A percentile compares a stretch with the other conserved stretches of the same genome.
Conservation (phyloP, 345 rosid species). For the Eucalyptus polybractea region DNA sequence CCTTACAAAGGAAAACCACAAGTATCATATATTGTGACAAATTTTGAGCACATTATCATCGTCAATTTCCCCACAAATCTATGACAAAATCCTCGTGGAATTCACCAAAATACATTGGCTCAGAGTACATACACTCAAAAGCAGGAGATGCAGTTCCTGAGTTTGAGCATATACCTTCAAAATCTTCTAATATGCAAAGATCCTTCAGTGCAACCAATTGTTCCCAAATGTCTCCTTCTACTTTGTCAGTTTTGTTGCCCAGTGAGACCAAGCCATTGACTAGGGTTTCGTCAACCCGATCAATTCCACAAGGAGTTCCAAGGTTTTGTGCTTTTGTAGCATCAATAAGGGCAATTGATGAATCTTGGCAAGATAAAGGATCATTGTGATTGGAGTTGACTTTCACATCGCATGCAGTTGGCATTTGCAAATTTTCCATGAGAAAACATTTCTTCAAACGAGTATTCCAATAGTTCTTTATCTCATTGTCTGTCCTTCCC, state of each 20-base stretch:
- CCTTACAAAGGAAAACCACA: neutral
- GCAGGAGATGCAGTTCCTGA: neutral
- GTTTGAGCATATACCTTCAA: neutral
- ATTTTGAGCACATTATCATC: neutral
- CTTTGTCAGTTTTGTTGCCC: neutral
- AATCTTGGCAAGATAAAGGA: neutral
- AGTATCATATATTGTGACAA: neutral
- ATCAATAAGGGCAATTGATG: neutral
- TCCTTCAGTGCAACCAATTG: neutral
- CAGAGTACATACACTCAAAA: neutral
- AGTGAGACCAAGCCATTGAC: neutral
- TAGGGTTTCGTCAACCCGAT: neutral
- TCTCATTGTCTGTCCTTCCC: neutral
- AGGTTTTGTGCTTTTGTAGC: neutral
- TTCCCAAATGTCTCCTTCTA: neutral
- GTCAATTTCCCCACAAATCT: neutral
- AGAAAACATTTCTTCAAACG: neutral
- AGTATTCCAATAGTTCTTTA: constrained; percentile 1
- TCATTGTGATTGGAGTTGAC: neutral
- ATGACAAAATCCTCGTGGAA: neutral
- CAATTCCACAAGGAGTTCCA: neutral
- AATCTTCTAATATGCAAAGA: neutral
- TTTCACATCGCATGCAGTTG: neutral
- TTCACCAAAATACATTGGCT: neutral
- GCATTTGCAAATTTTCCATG: neutral